phyloP scores from a whole-genome alignment of 352 stramenopile genomes.

The Phytophthora sp. region DNA sequence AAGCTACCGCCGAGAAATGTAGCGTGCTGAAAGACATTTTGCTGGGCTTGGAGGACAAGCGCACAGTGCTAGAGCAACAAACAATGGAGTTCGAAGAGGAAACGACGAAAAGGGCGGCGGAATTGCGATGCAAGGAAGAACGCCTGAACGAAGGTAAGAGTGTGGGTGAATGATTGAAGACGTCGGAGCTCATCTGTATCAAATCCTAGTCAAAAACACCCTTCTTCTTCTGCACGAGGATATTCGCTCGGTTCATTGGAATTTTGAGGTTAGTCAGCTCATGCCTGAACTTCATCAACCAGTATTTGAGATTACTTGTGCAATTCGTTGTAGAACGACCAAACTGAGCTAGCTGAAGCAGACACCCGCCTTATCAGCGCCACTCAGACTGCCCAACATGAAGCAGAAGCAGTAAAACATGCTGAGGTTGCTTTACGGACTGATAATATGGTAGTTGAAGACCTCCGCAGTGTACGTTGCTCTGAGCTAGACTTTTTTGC shows the following conservation, averaged over 20 bases:
- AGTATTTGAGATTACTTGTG: too few species aligned
- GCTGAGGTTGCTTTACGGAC: not conserved
- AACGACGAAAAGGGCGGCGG: not conserved
- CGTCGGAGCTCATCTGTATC: constrained; percentile 5
- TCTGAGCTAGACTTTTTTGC: not conserved
- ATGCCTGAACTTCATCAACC: too few species aligned
- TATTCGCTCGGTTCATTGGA: constrained; percentile 35
- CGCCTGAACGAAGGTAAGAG: constrained; percentile 31
- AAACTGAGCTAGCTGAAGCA: constrained; percentile 20
- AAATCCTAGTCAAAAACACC: constrained; percentile 21
- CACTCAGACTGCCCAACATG: constrained; percentile 25
- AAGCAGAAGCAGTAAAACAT: constrained; percentile 17
- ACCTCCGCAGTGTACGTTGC: constrained; percentile 31
- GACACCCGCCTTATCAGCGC: constrained; percentile 24
- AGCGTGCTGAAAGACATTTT: constrained; percentile 31
- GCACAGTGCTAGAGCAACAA: constrained; percentile 21
- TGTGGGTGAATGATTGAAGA: not conserved
- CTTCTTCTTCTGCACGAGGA: constrained; percentile 33
- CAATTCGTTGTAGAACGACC: constrained; percentile 15
- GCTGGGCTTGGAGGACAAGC: constrained; percentile 28
- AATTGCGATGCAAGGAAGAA: constrained; percentile 20
- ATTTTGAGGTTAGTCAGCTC: constrained; percentile 23
- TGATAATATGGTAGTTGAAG: constrained; percentile 19
- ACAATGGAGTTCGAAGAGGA: constrained; percentile 38
- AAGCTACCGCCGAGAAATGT: constrained; percentile 37